Base-by-base conservation (phyloP, 163 green algal genomes). In the Smithsoniella earleae region DNA sequence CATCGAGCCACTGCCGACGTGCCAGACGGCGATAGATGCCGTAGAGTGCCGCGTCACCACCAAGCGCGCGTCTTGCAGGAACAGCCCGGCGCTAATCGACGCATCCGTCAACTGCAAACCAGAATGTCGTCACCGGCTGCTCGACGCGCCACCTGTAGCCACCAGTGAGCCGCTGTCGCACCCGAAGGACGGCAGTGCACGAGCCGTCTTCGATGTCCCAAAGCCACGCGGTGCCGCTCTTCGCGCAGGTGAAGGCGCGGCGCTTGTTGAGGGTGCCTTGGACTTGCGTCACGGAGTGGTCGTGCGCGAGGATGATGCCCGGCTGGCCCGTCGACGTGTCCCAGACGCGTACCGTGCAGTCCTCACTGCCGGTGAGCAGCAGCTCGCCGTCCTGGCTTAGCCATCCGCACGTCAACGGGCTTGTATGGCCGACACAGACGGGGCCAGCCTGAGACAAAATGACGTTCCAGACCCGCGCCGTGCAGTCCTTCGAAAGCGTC, bases 321-420 rank as follows among this genome's bases (percentile, higher is more conserved):
- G 31, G 22, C 16, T 36, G 45, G 22, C 74, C 66, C 27, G 28
- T 52, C 2, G 18, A 13, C 38, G n/a, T 58, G 8, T 77, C 64
- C 77, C 77, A 82, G 46, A 82, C 31, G 54, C 77, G 40, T 20
- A 36, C 77, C 1, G 44, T 77, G 38, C 73, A 79, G 77, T 82
- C 77, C 62, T 82, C 77, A 2, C 45, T 74, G 2, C 66, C 74
- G 0, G 74, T 82, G 2, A 77, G 63, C n/a, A 82, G 54, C 28
- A 82, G 52, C 58, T 33, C 20, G 10, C 58, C 58, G 27, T 69
- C 58, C 58, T 69, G 38, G 25, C n/a, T 34, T 18, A 69, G 58
- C 58, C 58, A 69, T 18, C 58, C 58, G 58, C 58, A 34, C 27
- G 30, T 33, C 27, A 69, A 30, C 27, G 58, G 34, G 1, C 27